Conservation (phyloP, 73 alveolate species). For the Paramecium primaurelia region DNA sequence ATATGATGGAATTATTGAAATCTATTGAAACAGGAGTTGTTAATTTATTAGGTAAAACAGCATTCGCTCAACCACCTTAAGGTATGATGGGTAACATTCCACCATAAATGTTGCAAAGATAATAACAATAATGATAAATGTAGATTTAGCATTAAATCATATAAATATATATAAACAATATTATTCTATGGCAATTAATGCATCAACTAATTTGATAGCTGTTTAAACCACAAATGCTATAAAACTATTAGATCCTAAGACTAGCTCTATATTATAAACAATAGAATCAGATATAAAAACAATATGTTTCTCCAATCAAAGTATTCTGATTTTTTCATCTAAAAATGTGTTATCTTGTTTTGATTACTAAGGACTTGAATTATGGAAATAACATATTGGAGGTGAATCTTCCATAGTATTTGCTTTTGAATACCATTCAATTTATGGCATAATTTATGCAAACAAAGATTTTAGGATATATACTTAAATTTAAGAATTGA, state of each 20-base stretch:
- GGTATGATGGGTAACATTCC: constrained; percentile 36
- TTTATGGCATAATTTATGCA: background rate
- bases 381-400: constrained; percentile 5
- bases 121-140: background rate
- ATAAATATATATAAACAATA: background rate
- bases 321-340: background rate
- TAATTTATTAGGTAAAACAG: constrained; percentile 39
- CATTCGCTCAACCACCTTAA: constrained; percentile 36
- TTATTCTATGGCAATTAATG: constrained; percentile 1
- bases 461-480: background rate
- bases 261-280: background rate
- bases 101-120: background rate
- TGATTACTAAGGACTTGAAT: background rate
- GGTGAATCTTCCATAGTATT: background rate
- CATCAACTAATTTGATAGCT: background rate
- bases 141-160: background rate
- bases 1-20: constrained; percentile 58
- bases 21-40: constrained; percentile 59
- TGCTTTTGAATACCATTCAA: background rate
- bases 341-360: background rate
- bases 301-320: background rate
- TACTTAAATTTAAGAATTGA: background rate
- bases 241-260: background rate
- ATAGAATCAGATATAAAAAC: background rate
- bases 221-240: background rate